Percentiles rank a stretch among this genome's conserved stretches.
phyloP scores from a whole-genome alignment of 371 early-diverging fungal genomes.

The Mucor velutinosus region DNA sequence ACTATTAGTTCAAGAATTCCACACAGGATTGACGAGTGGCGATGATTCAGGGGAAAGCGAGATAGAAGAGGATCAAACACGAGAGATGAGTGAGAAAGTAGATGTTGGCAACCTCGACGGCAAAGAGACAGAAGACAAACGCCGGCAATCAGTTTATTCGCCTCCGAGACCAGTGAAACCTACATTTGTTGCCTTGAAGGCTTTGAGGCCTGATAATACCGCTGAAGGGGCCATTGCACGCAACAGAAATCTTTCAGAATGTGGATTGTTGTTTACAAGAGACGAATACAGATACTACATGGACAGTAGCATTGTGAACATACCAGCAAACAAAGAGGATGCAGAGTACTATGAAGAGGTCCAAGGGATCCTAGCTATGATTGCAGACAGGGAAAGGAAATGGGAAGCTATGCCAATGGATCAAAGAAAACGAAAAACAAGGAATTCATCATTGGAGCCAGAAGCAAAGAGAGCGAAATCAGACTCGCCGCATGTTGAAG shows the following conservation, averaged over 20 bases:
- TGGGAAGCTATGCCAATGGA: neutral
- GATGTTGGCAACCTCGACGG: neutral
- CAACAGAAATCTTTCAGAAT: neutral
- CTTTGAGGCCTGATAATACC: neutral
- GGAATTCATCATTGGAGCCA: neutral
- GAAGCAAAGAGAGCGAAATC: neutral
- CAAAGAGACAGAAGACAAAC: neutral
- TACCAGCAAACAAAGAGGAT: neutral
- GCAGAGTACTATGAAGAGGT: neutral
- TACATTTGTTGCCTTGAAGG: neutral
- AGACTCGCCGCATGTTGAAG: neutral
- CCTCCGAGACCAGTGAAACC: neutral
- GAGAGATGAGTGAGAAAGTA: neutral
- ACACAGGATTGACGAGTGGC: neutral
- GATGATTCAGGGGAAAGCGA: conserved; percentile 1
- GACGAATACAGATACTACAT: neutral
- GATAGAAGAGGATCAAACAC: neutral
- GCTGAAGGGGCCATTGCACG: neutral
- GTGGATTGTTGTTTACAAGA: neutral
- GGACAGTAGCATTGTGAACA: neutral
- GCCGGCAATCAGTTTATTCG: neutral
- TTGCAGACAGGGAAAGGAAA: neutral
- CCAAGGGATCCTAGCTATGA: neutral
- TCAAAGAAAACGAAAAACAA: neutral
- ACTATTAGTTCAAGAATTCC: neutral